Evolutionary conservation across 2,329 filamentous ascomycete genomes (phyloP).

Genomic region (Capronia americana): DNA sequence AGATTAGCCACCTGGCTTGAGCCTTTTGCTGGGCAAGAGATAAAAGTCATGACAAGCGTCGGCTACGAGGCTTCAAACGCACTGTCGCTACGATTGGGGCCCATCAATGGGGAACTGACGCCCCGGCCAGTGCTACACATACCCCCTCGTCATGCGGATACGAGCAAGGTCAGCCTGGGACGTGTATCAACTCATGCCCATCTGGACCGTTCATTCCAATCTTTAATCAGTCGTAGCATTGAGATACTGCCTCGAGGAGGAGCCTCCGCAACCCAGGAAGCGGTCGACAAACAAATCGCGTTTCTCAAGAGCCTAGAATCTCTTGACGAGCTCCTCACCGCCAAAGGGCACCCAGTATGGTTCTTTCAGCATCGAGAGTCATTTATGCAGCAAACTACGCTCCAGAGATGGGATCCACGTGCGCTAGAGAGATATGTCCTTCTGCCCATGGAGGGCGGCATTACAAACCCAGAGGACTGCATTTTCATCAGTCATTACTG

Average conservation of each 20-base stretch:
- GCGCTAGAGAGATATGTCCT: constrained; percentile 3
- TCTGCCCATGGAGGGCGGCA: neutral
- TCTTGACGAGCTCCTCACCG: constrained; percentile 7
- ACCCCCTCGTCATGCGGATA: neutral
- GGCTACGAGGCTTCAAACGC: neutral
- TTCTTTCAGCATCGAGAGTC: constrained; percentile 13
- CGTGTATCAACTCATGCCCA: neutral
- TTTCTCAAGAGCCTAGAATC: constrained; percentile 42
- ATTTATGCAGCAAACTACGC: constrained; percentile 1
- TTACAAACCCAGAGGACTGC: constrained; percentile 7
- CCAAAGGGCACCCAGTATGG: neutral
- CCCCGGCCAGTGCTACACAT: neutral
- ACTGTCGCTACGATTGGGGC: neutral
- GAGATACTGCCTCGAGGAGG: neutral
- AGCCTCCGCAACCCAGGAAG: neutral
- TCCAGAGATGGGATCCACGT: constrained; percentile 2
- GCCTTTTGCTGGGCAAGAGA: neutral
- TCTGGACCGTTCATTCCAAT: neutral
- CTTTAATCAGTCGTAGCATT: constrained; percentile 1
- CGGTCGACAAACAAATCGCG: neutral
- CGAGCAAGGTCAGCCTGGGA: neutral
- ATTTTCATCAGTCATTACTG: constrained; percentile 16
- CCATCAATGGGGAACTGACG: neutral
- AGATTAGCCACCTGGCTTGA: neutral
- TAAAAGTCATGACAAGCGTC: neutral